Conservation (phyloP, 352 stramenopile species). For the Phytophthora tentaculata region DNA sequence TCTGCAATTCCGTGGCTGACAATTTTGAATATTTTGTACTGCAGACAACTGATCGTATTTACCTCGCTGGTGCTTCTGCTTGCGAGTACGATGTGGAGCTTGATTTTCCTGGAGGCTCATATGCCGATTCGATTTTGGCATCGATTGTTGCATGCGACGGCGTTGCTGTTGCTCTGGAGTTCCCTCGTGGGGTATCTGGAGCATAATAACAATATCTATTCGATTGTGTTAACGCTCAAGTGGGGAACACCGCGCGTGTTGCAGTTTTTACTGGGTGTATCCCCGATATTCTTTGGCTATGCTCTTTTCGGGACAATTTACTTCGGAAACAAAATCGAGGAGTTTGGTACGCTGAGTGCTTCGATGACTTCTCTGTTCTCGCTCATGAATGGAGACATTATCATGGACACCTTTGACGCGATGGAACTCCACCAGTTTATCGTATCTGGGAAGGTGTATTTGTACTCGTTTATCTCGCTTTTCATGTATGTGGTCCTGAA, state of each 20-base stretch:
- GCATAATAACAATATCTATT: conserved; percentile 89
- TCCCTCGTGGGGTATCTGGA: conserved; percentile 87
- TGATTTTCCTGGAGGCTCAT: conserved; percentile 73
- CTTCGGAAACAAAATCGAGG: conserved; percentile 83
- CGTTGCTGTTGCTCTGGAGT: conserved; percentile 83
- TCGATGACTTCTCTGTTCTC: conserved; percentile 89
- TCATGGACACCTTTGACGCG: conserved; percentile 91
- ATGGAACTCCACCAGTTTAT: conserved; percentile 72
- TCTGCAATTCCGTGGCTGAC: conserved; percentile 10
- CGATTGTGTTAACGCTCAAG: conserved; percentile 90
- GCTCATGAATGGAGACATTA: conserved; percentile 92
- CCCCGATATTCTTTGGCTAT: conserved; percentile 89
- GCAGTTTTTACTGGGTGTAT: conserved; percentile 89
- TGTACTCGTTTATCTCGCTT: conserved; percentile 91
- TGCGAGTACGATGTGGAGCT: conserved; percentile 72
- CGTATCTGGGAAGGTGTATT: conserved; percentile 77
- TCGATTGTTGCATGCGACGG: conserved; percentile 71
- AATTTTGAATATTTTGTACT: neutral
- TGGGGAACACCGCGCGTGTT: conserved; percentile 82
- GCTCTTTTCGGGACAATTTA: conserved; percentile 90
- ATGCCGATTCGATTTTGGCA: conserved; percentile 80
- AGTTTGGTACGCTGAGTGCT: conserved; percentile 69
- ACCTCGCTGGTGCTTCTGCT: conserved; percentile 60
- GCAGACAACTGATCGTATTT: conserved; percentile 68
- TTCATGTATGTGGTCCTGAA: conserved; percentile 95